Conservation (phyloP, 768 basidiomycete genomes). For the Vishniacozyma victoriae region DNA sequence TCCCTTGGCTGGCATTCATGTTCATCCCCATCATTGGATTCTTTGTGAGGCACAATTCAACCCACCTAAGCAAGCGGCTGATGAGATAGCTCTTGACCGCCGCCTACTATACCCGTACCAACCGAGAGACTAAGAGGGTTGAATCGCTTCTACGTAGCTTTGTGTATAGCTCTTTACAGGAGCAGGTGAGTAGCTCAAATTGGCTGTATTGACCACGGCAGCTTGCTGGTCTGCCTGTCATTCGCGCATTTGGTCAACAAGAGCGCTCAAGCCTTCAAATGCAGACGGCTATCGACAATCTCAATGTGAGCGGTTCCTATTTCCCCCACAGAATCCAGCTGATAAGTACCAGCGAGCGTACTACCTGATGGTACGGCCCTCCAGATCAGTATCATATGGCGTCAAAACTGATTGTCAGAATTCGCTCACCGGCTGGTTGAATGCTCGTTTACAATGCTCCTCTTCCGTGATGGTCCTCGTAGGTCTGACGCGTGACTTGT, state of each 20-base stretch:
- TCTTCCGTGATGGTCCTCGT: too few relatives aligned
- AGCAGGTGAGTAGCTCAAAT: constrained; percentile 21
- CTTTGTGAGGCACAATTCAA: constrained; percentile 16
- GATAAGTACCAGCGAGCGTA: constrained; percentile 7
- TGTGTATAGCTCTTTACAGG: constrained; percentile 30
- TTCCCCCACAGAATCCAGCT: background rate
- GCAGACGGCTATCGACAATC: constrained; percentile 19
- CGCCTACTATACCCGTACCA: constrained; percentile 24
- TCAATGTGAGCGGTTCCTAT: constrained; percentile 25
- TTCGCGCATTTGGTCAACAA: constrained; percentile 30
- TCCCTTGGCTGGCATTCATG: constrained; percentile 30
- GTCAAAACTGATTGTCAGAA: constrained; percentile 2
- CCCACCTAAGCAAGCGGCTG: background rate
- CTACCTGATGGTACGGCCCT: constrained; percentile 12
- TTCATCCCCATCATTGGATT: constrained; percentile 30
- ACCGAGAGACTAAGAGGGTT: constrained; percentile 32
- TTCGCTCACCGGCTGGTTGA: too few relatives aligned
- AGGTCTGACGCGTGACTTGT: constrained; percentile 59
- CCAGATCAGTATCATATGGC: too few relatives aligned
- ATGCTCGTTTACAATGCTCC: too few relatives aligned
- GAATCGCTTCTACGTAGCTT: constrained; percentile 25
- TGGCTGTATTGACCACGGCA: background rate
- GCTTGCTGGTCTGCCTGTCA: constrained; percentile 27
- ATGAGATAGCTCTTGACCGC: constrained; percentile 6
- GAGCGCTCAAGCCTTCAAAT: constrained; percentile 10